Evolutionary conservation across 148 eudicot species (phyloP).

Genomic region (Talinum fruticosum): DNA sequence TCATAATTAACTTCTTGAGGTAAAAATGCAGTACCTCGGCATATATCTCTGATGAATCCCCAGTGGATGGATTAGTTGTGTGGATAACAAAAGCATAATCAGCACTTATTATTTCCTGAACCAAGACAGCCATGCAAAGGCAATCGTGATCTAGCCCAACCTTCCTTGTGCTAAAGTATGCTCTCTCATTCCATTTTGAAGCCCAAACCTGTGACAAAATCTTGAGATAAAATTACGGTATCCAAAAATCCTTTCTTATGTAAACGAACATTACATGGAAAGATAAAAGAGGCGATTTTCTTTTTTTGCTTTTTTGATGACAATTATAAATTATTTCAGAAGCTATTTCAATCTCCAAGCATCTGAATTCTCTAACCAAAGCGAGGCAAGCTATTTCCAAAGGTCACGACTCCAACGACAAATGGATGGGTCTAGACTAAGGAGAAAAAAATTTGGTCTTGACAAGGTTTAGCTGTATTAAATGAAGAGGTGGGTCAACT

Average conservation of each 20-base stretch:
- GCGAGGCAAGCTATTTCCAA: not conserved
- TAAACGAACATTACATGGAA: not conserved
- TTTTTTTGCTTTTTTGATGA: too few relatives aligned
- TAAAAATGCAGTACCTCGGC: constrained; percentile 56
- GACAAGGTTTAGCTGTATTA: not conserved
- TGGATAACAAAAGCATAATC: constrained; percentile 98
- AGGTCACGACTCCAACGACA: not conserved
- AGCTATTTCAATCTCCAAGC: not conserved
- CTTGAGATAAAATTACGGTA: not conserved
- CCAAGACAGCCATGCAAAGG: constrained; percentile 98
- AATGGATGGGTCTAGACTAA: not conserved
- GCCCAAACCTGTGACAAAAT: constrained; percentile 77
- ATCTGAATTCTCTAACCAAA: not conserved
- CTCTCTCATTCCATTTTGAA: constrained; percentile 98
- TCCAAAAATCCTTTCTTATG: not conserved
- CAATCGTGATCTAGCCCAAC: constrained; percentile 83
- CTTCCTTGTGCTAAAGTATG: constrained; percentile 88
- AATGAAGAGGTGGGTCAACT: not conserved
- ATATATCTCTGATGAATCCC: constrained; percentile 92
- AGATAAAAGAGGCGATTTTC: not conserved
- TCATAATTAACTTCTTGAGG: too few relatives aligned
- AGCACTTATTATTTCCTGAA: constrained; percentile 94
- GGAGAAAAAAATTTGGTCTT: too few relatives aligned
- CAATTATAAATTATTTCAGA: not conserved
- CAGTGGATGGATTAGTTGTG: constrained; percentile 97